Conservation (phyloP, 2,329 filamentous ascomycete genomes). For the Raffaelea arxii region DNA sequence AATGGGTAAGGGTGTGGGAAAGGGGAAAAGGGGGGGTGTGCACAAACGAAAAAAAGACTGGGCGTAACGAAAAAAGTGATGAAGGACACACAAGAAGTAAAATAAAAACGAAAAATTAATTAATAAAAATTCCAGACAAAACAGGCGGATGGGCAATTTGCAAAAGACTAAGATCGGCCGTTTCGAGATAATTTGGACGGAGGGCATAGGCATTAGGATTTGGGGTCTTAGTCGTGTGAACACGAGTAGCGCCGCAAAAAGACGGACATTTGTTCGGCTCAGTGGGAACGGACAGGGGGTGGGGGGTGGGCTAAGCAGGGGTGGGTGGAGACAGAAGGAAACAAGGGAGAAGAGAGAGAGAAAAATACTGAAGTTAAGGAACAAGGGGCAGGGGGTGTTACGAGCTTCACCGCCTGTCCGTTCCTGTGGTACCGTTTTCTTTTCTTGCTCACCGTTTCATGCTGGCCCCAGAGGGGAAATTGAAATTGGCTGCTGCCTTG, state of each 20-base stretch:
- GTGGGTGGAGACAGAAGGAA: not conserved
- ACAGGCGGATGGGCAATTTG: too few relatives aligned
- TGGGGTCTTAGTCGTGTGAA: slow-evolving; percentile 5
- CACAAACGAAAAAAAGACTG: slow-evolving; percentile 1
- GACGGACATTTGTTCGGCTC: slow-evolving; percentile 1
- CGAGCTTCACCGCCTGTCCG: slow-evolving; percentile 1
- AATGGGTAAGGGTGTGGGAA: too few relatives aligned
- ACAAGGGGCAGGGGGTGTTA: not conserved
- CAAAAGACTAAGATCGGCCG: slow-evolving; percentile 12
- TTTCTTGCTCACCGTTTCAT: not conserved
- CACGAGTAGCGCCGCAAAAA: slow-evolving; percentile 4
- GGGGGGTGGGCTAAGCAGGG: not conserved
- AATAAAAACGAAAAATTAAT: not conserved
- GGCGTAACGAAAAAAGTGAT: not conserved
- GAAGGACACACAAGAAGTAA: not conserved
- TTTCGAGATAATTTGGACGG: slow-evolving; percentile 11
- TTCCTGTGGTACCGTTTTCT: not conserved
- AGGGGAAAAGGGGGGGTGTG: slow-evolving; percentile 1
- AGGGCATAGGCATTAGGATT: not conserved
- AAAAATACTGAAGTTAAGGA: not conserved
- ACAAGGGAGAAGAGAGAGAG: not conserved
- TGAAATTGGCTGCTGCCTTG: not conserved
- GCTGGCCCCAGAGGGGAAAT: not conserved
- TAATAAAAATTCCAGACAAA: too few relatives aligned
- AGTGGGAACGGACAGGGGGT: slow-evolving; percentile 1